These are phyloP conservation scores for Roridomyces roridus DNA, from an alignment of 768 basidiomycete genomes.

Conservation along the genomic window DNA sequence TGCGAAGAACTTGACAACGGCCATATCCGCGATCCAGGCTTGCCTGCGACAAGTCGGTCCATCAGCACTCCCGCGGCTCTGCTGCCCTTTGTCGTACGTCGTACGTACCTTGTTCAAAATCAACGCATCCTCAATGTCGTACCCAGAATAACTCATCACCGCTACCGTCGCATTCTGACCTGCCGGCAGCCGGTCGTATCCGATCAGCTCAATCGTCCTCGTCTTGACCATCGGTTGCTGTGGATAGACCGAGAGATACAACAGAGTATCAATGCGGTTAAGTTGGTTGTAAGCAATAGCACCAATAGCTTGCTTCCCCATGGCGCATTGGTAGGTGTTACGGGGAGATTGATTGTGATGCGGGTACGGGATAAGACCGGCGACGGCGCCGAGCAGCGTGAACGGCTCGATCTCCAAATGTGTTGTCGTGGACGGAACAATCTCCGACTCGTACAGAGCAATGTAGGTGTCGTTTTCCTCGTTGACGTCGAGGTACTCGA, in stretches of 20 bases:
- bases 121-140: conserved; percentile 98
- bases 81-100: neutral
- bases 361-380: conserved; percentile 97
- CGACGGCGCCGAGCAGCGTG: conserved; percentile 95
- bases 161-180: conserved; percentile 99
- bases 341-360: conserved; percentile 99
- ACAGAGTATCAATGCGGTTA: conserved; percentile 94
- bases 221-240: conserved; percentile 99
- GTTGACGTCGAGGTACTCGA: conserved; percentile 98
- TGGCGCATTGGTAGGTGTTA: conserved; percentile 99
- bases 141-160: conserved; percentile 99
- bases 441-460: conserved; percentile 90
- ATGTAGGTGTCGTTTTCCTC: conserved; percentile 99
- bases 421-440: conserved; percentile 84
- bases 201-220: conserved; percentile 95
- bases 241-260: conserved; percentile 98
- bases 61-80: neutral
- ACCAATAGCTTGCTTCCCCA: conserved; percentile 99
- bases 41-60: conserved; percentile 58
- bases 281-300: conserved; percentile 98
- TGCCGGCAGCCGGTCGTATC: conserved; percentile 95
- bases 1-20: conserved; percentile 95
- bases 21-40: conserved; percentile 98
- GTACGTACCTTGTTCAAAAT: conserved; percentile 87
- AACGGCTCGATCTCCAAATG: conserved; percentile 99